Conservation (phyloP, 2,329 filamentous ascomycete species). For the Lasiodiplodia citricola region DNA sequence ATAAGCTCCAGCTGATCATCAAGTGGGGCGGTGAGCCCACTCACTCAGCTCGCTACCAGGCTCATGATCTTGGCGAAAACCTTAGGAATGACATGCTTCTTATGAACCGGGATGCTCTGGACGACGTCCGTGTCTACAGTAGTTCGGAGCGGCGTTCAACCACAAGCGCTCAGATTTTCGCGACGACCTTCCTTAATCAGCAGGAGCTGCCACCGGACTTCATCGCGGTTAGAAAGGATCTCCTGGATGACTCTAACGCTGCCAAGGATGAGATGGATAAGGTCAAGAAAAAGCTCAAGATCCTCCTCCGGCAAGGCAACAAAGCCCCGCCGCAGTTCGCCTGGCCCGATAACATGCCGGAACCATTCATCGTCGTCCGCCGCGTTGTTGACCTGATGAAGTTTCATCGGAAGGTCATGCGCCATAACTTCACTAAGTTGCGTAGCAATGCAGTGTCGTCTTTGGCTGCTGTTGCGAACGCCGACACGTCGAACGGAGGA, state of each 20-base stretch:
- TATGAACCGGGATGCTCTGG: slow-evolving; percentile 88
- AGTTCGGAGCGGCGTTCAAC: slow-evolving; percentile 94
- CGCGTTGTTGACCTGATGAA: slow-evolving; percentile 97
- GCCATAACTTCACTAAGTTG: slow-evolving; percentile 86
- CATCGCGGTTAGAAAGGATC: slow-evolving; percentile 89
- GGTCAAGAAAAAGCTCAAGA: slow-evolving; percentile 99
- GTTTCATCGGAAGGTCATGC: slow-evolving; percentile 94
- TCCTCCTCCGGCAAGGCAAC: slow-evolving; percentile 86
- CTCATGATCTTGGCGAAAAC: slow-evolving; percentile 91
- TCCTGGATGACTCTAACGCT: slow-evolving; percentile 96
- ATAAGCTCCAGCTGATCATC: slow-evolving; percentile 96
- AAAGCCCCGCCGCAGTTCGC: slow-evolving; percentile 94
- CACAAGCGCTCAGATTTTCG: slow-evolving; percentile 96
- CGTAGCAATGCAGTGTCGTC: slow-evolving; percentile 70
- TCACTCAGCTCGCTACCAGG: slow-evolving; percentile 94
- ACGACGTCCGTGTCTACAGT: slow-evolving; percentile 93
- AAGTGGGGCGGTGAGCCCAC: slow-evolving; percentile 99
- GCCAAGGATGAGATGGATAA: slow-evolving; percentile 99
- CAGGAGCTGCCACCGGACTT: slow-evolving; percentile 85
- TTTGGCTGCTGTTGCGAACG: slow-evolving; percentile 50
- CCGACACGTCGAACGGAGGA: slow-evolving; percentile 15
- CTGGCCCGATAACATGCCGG: slow-evolving; percentile 95
- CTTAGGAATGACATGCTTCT: slow-evolving; percentile 94
- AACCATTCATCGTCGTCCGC: slow-evolving; percentile 90
- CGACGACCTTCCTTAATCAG: slow-evolving; percentile 83